Evolutionary conservation across 1,284 basidiomycete genomes (phyloP).

Genomic region (Mycosarcoma mackinlayi): DNA sequence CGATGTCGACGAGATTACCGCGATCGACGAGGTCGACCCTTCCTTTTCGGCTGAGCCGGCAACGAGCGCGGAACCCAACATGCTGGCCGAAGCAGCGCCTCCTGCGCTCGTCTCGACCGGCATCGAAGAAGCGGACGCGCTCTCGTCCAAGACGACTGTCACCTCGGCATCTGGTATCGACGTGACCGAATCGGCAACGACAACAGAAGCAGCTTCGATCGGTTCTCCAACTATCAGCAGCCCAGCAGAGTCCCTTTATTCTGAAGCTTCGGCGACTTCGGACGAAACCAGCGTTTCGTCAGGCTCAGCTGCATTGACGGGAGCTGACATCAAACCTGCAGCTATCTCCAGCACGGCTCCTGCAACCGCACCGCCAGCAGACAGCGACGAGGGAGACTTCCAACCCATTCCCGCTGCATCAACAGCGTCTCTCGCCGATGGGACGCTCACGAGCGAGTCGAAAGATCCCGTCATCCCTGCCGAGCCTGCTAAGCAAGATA

Average conservation of each 20-base stretch:
- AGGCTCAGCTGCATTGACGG: neutral
- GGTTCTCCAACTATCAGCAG: neutral
- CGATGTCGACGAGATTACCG: conserved; percentile 32
- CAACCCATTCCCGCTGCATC: conserved; percentile 10
- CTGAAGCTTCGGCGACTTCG: conserved; percentile 1
- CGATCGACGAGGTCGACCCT: conserved; percentile 19
- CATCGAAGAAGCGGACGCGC: conserved; percentile 25
- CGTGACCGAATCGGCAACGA: conserved; percentile 8
- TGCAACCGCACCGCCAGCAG: conserved; percentile 12
- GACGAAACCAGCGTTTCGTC: conserved; percentile 9
- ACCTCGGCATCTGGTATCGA: conserved; percentile 40
- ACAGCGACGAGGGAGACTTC: conserved; percentile 18
- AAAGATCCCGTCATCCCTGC: conserved; percentile 5
- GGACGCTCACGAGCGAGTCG: neutral
- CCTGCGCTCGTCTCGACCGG: conserved; percentile 48
- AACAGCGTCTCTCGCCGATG: neutral
- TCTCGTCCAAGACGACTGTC: conserved; percentile 35
- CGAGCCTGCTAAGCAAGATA: conserved; percentile 24
- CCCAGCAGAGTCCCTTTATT: conserved; percentile 5
- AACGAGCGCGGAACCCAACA: conserved; percentile 17
- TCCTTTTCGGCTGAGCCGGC: conserved; percentile 6
- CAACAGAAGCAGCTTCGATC: neutral
- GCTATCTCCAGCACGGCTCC: neutral
- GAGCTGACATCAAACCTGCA: neutral
- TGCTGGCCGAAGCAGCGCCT: conserved; percentile 44